Percentiles rank a stretch among this genome's conserved stretches.
Evolutionary conservation across 75 land plant genomes (phyloP).

Genomic region (Gnetum montanum): DNA sequence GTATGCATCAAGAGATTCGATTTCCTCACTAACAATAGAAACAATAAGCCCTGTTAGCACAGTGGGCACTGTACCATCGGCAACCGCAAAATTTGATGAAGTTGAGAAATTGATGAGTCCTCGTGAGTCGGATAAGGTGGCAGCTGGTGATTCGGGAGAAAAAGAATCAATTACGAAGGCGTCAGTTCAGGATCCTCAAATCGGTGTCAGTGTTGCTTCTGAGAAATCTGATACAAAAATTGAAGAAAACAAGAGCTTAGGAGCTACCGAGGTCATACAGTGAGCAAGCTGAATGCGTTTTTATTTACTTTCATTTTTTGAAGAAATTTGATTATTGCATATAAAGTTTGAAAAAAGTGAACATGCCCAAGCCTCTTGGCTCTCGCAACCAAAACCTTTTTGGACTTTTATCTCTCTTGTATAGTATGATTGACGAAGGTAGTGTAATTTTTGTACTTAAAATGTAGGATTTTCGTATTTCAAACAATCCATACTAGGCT

Average conservation of each 20-base stretch:
- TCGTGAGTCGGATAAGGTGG: conserved; percentile 28
- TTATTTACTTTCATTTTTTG: too few species aligned
- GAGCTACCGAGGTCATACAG: not conserved
- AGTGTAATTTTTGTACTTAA: too few species aligned
- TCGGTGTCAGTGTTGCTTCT: not conserved
- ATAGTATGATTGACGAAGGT: too few species aligned
- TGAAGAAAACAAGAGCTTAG: not conserved
- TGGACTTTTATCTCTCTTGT: too few species aligned
- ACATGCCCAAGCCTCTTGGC: too few species aligned
- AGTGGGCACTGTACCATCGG: conserved; percentile 79
- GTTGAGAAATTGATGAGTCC: conserved; percentile 63
- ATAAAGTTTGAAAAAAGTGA: too few species aligned
- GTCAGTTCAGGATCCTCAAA: conserved; percentile 31
- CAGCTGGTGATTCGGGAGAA: conserved; percentile 11
- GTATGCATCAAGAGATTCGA: conserved; percentile 86
- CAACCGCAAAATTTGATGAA: conserved; percentile 83
- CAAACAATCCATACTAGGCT: too few species aligned
- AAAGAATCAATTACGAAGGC: conserved; percentile 15
- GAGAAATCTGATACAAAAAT: not conserved
- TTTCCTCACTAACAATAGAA: conserved; percentile 59
- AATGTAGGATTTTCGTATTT: too few species aligned
- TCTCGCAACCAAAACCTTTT: too few species aligned
- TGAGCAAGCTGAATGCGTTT: not conserved
- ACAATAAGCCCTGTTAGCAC: conserved; percentile 20
- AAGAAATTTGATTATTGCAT: too few species aligned